Evolutionary conservation across 345 rosid species (phyloP).

Genomic region (Conringia planisiliqua): DNA sequence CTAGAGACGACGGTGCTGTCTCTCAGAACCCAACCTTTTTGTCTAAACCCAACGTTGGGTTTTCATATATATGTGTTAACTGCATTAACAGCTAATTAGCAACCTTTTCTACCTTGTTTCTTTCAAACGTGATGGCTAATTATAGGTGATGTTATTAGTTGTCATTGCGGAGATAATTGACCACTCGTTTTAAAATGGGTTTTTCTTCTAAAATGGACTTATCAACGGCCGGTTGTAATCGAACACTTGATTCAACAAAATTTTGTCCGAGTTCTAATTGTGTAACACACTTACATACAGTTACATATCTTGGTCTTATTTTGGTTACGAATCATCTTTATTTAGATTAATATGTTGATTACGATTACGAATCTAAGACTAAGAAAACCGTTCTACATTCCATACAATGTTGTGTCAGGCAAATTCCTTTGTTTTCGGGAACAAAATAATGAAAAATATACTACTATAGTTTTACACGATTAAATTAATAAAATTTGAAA

Average conservation of each 20-base stretch:
- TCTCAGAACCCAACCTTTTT: slow-evolving; percentile 12
- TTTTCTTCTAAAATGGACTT: background rate
- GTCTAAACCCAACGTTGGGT: background rate
- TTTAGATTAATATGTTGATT: background rate
- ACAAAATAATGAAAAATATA: background rate
- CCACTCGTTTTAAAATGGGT: slow-evolving; percentile 13
- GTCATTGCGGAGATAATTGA: background rate
- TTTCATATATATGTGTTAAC: slow-evolving; percentile 10
- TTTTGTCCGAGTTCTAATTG: slow-evolving; percentile 18
- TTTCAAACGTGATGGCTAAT: slow-evolving; percentile 9
- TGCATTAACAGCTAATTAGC: slow-evolving; percentile 13
- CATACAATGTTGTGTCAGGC: background rate
- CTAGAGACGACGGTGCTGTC: background rate
- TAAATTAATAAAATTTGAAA: background rate
- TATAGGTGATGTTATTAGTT: slow-evolving; percentile 17
- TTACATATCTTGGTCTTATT: background rate
- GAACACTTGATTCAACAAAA: slow-evolving; percentile 1
- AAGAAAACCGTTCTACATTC: background rate
- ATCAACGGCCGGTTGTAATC: slow-evolving; percentile 10
- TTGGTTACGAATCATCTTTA: background rate
- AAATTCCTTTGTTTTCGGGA: background rate
- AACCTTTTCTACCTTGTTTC: background rate
- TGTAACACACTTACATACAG: slow-evolving; percentile 8
- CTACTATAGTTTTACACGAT: background rate
- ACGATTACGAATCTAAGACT: background rate